Base-by-base conservation (phyloP, 1,139 yeast species). In the Hyphopichia pseudoburtonii region DNA sequence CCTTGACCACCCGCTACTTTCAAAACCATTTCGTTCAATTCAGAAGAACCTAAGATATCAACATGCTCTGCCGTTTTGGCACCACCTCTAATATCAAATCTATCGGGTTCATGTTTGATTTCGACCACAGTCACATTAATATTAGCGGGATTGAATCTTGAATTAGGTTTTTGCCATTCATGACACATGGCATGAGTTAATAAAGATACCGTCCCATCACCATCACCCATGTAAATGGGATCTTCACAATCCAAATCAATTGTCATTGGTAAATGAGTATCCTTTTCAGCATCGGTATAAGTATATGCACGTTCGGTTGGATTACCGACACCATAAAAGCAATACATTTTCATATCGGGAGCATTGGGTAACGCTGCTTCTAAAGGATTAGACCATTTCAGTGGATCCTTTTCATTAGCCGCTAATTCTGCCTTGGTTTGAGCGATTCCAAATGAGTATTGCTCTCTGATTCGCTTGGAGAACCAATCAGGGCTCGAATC, bases 11-110 rank as follows among this genome's bases (percentile, higher is more conserved):
- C 73, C 3, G 90, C 97, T 17, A 92, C 90, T 44, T 78, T 76
- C 41, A 92, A 68, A 5, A 92, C 70, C 52, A 90, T 66, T 54
- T 92, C 97, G 57, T 92, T 92, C 56, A 92, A 69, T 56, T 85
- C 96, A 0, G 97, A 89, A 42, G 96, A 82, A 1, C 98, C 98
- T 34, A 92, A 70, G 39, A 92, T 89, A 58, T 94, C 98, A 17
- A 92, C 98, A 60, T 92, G 98, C 52, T 92, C 98, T 0, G 98
- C 97, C 1, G 97, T 92, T 56, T 86, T 86, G 17, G 97, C 95
- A 4, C 98, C 98, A 16, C 98, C 98, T 48, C 98, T 76, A 35
- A 92, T 85, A 64, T 94, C 98, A 55, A 85, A 88, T 49, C 87
- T 69, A 54, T 87, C 96, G 0, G 98, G 98, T 55, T 89, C 95